A percentile compares a stretch with the other conserved stretches of the same genome.
phyloP scores from a whole-genome alignment of 495 filamentous ascomycete species.

The Talaromyces stipitatus region DNA sequence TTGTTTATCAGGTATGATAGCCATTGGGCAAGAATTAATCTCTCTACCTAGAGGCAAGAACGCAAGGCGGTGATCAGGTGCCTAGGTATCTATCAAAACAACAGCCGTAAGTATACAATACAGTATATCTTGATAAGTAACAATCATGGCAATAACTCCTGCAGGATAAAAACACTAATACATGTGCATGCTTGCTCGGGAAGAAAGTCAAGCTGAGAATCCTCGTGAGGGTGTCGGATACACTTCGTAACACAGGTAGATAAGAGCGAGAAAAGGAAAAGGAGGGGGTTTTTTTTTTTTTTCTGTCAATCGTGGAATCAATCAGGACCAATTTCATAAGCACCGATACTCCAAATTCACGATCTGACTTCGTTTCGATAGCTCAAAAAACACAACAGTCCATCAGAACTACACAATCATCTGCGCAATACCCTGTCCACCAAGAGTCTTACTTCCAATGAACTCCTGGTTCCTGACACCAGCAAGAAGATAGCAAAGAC shows the following conservation, averaged over 20 bases:
- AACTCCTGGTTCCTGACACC: slow-evolving; percentile 90
- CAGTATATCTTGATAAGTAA: neutral
- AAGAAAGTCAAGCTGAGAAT: neutral
- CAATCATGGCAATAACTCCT: neutral
- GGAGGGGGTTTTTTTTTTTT: neutral
- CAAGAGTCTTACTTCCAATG: slow-evolving; percentile 92
- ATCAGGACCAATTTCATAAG: neutral
- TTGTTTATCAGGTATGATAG: no score
- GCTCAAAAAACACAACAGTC: neutral
- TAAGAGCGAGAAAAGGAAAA: neutral
- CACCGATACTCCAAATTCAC: neutral
- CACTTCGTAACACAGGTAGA: neutral
- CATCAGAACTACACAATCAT: slow-evolving; percentile 80
- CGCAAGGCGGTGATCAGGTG: no score
- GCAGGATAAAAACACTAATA: neutral
- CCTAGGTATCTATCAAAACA: neutral
- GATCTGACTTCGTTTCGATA: neutral
- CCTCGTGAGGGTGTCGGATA: neutral
- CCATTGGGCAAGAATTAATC: no score
- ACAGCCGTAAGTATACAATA: neutral
- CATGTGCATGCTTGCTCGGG: neutral
- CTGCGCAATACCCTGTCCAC: slow-evolving; percentile 88
- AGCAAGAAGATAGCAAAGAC: slow-evolving; percentile 74
- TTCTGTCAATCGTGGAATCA: neutral
- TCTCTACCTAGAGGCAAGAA: no score